Evolutionary conservation across 164 flowering plant genomes (phyloP).

Genomic region (Taxillus chinensis): DNA sequence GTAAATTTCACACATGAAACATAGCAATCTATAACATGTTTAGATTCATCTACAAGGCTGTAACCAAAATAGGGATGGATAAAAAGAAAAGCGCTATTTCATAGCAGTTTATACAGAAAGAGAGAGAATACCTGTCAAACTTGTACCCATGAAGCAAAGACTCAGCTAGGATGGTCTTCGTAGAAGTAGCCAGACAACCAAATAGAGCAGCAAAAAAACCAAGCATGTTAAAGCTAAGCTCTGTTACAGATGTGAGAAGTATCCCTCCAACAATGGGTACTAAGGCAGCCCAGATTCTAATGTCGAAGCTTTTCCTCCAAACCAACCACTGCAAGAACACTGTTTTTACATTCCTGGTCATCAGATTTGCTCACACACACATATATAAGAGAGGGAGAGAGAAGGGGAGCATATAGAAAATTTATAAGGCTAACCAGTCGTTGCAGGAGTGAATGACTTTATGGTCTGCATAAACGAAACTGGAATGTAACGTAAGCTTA

Average conservation of each 20-base stretch:
- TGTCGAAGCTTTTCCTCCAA: constrained; percentile 83
- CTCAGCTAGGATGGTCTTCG: constrained; percentile 96
- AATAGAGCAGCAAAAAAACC: constrained; percentile 90
- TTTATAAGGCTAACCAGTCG: constrained; percentile 60
- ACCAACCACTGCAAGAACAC: constrained; percentile 94
- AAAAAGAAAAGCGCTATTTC: too few species aligned
- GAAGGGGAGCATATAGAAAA: too few species aligned
- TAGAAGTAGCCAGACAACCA: constrained; percentile 95
- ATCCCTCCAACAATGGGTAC: constrained; percentile 95
- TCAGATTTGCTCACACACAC: constrained; percentile 4
- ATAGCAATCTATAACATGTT: too few species aligned
- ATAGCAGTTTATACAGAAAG: neutral
- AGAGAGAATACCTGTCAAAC: constrained; percentile 67
- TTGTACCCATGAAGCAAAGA: constrained; percentile 91
- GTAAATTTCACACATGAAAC: too few species aligned
- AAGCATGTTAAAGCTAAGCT: constrained; percentile 80
- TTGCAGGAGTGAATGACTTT: constrained; percentile 97
- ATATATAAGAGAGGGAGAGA: too few species aligned
- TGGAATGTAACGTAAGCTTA: constrained; percentile 90
- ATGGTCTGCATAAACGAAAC: constrained; percentile 99
- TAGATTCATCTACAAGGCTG: too few species aligned
- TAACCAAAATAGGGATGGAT: too few species aligned
- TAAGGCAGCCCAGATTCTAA: constrained; percentile 89
- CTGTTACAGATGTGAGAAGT: constrained; percentile 87
- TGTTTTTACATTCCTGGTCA: constrained; percentile 20